Evolutionary conservation across 768 basidiomycete genomes (phyloP).

Genomic region (Hygrocybe coccinea): DNA sequence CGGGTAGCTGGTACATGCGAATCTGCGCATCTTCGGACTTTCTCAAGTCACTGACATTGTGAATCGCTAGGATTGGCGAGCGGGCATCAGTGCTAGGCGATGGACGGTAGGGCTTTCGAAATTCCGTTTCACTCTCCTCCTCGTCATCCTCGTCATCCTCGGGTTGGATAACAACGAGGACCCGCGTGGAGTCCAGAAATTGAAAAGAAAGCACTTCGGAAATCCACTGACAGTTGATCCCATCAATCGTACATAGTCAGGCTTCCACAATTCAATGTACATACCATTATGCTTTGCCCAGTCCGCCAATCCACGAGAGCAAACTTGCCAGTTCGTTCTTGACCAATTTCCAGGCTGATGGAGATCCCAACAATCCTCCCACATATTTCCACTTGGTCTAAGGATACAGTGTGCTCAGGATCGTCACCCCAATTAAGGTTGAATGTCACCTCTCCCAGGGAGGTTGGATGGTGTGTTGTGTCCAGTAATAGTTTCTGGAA

Average conservation of each 20-base stretch:
- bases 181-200: conserved; percentile 41
- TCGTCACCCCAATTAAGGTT: background rate
- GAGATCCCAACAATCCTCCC: conserved; percentile 2
- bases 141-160: conserved; percentile 18
- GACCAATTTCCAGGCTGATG: background rate
- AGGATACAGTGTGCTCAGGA: conserved; percentile 19
- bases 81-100: background rate
- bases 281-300: conserved; percentile 23
- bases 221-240: conserved; percentile 38
- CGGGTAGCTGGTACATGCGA: conserved; percentile 55
- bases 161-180: conserved; percentile 40
- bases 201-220: conserved; percentile 42
- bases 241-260: background rate
- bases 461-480: conserved; percentile 47
- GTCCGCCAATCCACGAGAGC: conserved; percentile 49
- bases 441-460: conserved; percentile 12
- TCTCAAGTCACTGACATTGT: conserved; percentile 42
- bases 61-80: conserved; percentile 39
- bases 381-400: conserved; percentile 1
- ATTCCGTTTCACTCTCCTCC: background rate
- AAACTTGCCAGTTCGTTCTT: conserved; percentile 36
- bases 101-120: background rate
- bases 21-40: conserved; percentile 33
- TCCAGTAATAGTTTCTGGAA: conserved; percentile 54
- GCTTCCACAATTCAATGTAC: conserved; percentile 33